Conservation (phyloP, 352 stramenopile species). For the Blastocystis sp. region DNA sequence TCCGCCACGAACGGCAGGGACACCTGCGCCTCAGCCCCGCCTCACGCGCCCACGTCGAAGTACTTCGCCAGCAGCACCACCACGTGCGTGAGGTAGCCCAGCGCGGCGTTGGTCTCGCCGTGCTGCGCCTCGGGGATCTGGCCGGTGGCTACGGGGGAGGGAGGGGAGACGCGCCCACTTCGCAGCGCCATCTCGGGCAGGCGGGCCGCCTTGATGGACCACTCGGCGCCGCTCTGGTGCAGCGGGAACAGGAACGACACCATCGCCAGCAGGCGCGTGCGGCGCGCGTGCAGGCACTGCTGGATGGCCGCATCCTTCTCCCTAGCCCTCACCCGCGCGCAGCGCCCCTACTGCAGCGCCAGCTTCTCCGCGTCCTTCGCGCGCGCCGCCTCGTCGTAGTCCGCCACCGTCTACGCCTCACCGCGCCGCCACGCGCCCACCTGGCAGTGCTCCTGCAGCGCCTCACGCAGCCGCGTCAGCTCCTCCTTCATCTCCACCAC, state of each 20-base stretch:
- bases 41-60: not conserved
- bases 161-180: not conserved
- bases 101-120: constrained; percentile 3
- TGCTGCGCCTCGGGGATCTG: not conserved
- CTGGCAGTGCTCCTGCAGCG: constrained; percentile 6
- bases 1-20: constrained; percentile 45
- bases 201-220: not conserved
- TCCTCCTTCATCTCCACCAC: not conserved
- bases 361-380: not conserved
- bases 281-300: constrained; percentile 17
- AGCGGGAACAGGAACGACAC: constrained; percentile 52
- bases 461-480: not conserved
- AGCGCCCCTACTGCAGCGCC: not conserved
- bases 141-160: not conserved
- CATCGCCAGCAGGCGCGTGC: constrained; percentile 56
- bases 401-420: constrained; percentile 38
- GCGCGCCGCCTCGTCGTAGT: constrained; percentile 4
- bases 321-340: not conserved
- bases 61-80: constrained; percentile 54
- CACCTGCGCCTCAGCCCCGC: not conserved
- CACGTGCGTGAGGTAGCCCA: constrained; percentile 39
- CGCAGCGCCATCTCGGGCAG: constrained; percentile 11
- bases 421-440: not conserved
- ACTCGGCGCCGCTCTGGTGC: not conserved
- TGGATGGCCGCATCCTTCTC: not conserved